A percentile compares a stretch with the other conserved stretches of the same genome.
Evolutionary conservation across 2,329 filamentous ascomycete genomes (phyloP).

Genomic region (Pleomassaria siparia): DNA sequence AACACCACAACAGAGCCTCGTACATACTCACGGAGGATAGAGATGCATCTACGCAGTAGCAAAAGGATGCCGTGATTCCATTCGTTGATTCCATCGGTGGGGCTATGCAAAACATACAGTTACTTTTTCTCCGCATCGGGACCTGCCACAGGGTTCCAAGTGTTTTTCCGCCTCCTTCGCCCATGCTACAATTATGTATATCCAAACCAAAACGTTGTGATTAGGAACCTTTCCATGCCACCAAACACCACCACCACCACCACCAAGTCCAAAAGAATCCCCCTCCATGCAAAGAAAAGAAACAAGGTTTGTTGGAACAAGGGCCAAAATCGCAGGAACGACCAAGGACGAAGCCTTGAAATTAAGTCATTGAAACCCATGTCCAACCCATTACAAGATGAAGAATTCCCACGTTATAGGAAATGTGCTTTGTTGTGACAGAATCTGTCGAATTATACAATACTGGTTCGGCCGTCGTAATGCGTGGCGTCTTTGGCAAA

Average conservation of each 20-base stretch:
- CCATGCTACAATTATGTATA: not conserved
- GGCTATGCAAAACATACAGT: conserved; percentile 3
- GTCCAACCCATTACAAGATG: not conserved
- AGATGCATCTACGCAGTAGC: not conserved
- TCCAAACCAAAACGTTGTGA: not conserved
- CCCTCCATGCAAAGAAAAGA: not conserved
- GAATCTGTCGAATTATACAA: conserved; percentile 3
- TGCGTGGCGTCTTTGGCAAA: not conserved
- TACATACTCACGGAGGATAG: not conserved
- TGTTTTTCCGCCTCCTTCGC: not conserved
- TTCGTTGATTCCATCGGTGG: conserved; percentile 1
- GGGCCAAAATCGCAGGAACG: not conserved
- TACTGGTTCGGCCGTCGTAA: conserved; percentile 4
- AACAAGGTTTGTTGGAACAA: not conserved
- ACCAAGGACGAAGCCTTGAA: not conserved
- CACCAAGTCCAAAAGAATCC: conserved; percentile 3
- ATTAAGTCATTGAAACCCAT: not conserved
- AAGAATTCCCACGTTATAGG: not conserved
- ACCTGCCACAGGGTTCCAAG: not conserved
- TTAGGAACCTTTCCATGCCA: not conserved
- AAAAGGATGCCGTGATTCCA: not conserved
- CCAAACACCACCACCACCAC: too few species aligned
- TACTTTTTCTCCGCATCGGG: not conserved
- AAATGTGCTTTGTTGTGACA: not conserved
- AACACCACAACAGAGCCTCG: not conserved